Base-by-base conservation (phyloP, 2,329 filamentous ascomycete genomes). In the Sarocladium strictum region DNA sequence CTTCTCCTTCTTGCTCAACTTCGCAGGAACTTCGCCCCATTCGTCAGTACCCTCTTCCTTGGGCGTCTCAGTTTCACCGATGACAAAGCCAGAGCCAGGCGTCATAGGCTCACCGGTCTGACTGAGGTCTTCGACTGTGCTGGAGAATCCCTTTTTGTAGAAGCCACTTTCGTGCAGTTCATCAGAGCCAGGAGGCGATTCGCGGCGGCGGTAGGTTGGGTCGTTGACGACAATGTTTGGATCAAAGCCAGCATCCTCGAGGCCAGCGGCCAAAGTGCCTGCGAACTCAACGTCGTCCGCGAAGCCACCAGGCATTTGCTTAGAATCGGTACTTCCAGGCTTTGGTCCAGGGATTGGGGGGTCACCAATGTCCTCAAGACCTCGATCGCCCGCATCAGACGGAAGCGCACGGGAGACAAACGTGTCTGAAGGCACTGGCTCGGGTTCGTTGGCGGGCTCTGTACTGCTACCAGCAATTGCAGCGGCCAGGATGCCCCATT, bases 181-280 rank as follows among this genome's bases (percentile, higher is more conserved):
- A 59, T 81, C 78, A 3, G 82, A 79, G 3, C 79, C 79, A 3
- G 84, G 83, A 7, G 85, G 83, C 1, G 84, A 86, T 53, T 82
- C 78, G 26, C 86, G 82, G 52, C 76, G 77, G 59, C 81, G 81
- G 62, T 84, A 90, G 1, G 68, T 72, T 0, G 82, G 80, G 60
- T 90, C 78, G 45, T 88, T 75, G 33, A 87, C 85, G 45, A 90
- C 83, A 55, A 90, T 82, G 38, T 86, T 79, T 3, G 85, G 81
- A 62, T 89, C 79, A 58, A 90, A 90, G 0, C 87, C 87, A 45
- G 83, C 80, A n/a, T 83, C 79, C 63, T 85, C 72, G 50, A 89
- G 74, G 1, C 84, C 85, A 49, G 86, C 87, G 55, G 86, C 85
- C 47, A 90, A 69, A 2, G 80, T 83, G 26, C 86, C 87, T 7